Percentiles rank a stretch among this genome's conserved stretches.
Evolutionary conservation across 1,284 basidiomycete genomes (phyloP).

Genomic region (Phaffia rhodozyma): DNA sequence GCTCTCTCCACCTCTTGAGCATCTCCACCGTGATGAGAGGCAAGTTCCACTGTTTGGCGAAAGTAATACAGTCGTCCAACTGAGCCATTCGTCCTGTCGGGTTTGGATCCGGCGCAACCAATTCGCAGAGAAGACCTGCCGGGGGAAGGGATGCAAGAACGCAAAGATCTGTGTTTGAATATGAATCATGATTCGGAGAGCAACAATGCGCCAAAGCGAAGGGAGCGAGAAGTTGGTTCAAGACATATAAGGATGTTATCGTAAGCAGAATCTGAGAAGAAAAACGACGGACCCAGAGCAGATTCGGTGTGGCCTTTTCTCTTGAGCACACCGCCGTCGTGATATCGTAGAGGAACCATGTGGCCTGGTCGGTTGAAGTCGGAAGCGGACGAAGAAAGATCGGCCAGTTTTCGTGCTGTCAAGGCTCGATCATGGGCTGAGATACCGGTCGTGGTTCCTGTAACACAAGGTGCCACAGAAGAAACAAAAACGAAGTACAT

Average conservation of each 20-base stretch:
- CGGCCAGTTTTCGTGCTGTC: slow-evolving; percentile 68
- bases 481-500: background rate
- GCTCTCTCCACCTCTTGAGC: slow-evolving; percentile 37
- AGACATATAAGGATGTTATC: no score
- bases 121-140: slow-evolving; percentile 83
- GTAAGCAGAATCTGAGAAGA: no score
- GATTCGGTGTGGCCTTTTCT: slow-evolving; percentile 91
- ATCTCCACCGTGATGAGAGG: slow-evolving; percentile 87
- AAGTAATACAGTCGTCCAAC: slow-evolving; percentile 81
- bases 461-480: background rate
- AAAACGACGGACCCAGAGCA: slow-evolving; percentile 46
- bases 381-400: slow-evolving; percentile 41
- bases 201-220: background rate
- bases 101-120: slow-evolving; percentile 73
- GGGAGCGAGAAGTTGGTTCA: no score
- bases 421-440: slow-evolving; percentile 89
- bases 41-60: slow-evolving; percentile 82
- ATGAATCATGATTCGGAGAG: background rate
- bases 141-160: slow-evolving; percentile 58
- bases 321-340: slow-evolving; percentile 67
- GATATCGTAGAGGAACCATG: slow-evolving; percentile 82
- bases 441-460: slow-evolving; percentile 89
- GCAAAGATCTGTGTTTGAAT: slow-evolving; percentile 55
- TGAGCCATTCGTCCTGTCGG: slow-evolving; percentile 86
- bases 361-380: slow-evolving; percentile 92